Conservation (phyloP, 768 basidiomycete genomes). For the Sarcodon sp. region DNA sequence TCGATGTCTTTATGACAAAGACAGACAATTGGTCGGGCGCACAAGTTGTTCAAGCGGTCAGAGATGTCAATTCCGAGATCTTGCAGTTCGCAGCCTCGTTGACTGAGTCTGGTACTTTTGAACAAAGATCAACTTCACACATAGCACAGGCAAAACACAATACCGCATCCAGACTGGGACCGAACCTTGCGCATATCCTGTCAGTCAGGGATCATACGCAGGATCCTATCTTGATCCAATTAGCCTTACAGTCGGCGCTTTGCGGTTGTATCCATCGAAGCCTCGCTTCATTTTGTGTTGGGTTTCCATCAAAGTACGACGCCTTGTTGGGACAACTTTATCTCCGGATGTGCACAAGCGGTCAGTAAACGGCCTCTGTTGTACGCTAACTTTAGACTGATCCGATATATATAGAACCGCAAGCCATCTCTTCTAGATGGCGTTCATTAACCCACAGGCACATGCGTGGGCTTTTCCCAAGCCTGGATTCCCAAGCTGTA, state of each 20-base stretch:
- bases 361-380: conserved; percentile 19
- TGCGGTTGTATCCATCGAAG: conserved; percentile 35
- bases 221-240: conserved; percentile 65
- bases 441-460: conserved; percentile 59
- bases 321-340: conserved; percentile 50
- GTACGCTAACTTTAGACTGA: background rate
- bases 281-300: conserved; percentile 60
- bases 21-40: conserved; percentile 21
- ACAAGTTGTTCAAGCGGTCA: conserved; percentile 19
- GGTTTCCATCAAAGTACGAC: conserved; percentile 60
- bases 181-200: conserved; percentile 46
- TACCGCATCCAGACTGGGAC: conserved; percentile 43
- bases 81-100: conserved; percentile 28
- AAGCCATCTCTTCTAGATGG: conserved; percentile 71
- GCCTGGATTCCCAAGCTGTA: conserved; percentile 49
- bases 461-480: conserved; percentile 56
- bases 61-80: conserved; percentile 21
- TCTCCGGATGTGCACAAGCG: conserved; percentile 39
- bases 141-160: conserved; percentile 47
- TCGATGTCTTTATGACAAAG: conserved; percentile 55
- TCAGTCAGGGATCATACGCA: conserved; percentile 55
- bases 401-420: conserved; percentile 36
- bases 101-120: conserved; percentile 36
- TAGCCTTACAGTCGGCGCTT: conserved; percentile 63
- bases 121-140: conserved; percentile 22